Evolutionary conservation across 352 stramenopile genomes (phyloP), one percentile per base, ranked within the genome.

Genomic region (Phytophthora europaea): DNA sequence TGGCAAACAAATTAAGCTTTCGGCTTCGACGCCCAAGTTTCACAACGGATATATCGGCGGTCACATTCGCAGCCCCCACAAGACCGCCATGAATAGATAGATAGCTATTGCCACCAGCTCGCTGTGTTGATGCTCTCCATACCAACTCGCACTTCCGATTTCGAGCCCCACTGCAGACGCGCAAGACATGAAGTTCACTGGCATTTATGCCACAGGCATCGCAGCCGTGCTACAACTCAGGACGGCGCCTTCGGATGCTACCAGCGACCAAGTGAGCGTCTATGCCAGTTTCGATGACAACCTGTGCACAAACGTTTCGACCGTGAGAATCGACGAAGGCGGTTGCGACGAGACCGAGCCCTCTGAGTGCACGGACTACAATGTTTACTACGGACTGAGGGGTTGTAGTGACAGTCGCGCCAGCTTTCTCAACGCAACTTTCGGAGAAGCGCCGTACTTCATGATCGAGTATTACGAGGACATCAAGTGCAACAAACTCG

Each of bases 401-500:
- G 2, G 38, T 18, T 45, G 38, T 4, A 6, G 38, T 18, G 38
- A n/a, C 13, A 45, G 38, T 16, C 13, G 38, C 38, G 4, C 38
- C 38, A 45, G 13, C 38, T 15, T 45, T 16, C 5, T 45, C 38
- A 2, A n/a, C 38, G 38, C 38, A 16, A 45, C 38, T 45, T 50
- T 50, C 16, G 43, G 43, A 22, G 16, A 23, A 13, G 7, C 43
- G 18, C 43, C 43, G 43, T 22, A 50, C 20, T 50, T 50, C 43
- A 50, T 50, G 18, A 20, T 50, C 43, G 43, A 50, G 43, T 50
- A 50, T 22, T 50, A 50, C 43, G 43, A 50, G 18, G 43, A 50
- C 43, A n/a, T 50, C 18, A 16, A 23, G 15, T 50, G 43, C 43
- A 13, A 8, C 15, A 50, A 50, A 22, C 43, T 50, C 7, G 43